Base-by-base conservation (phyloP, 164 flowering plant genomes). In the Piper betle region DNA sequence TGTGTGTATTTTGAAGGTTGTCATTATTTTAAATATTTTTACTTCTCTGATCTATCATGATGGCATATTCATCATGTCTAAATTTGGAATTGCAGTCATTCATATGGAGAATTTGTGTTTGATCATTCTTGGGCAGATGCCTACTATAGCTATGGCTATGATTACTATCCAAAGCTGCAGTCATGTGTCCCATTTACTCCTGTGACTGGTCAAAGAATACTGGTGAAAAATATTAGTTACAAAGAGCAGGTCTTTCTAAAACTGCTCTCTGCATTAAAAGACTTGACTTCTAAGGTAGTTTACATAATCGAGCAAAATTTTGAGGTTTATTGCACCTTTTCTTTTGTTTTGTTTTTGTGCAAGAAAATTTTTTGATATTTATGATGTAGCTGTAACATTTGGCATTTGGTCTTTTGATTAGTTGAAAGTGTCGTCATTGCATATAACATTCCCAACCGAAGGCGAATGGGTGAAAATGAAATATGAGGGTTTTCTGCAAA, bases 41-140 rank as follows among this genome's bases (percentile, higher is more conserved):
- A 15, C 50, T 15, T 43, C 12, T 43, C 12, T 8, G 50, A 43
- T 43, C 12, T 8, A 43, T 15, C 50, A 8, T 43, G 43, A 41
- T 41, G 43, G 43, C 20, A 2, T n/a, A 39, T 42, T 63, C 20
- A 7, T 48, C 43, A 41, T 43, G 50, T 10, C 12, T 3, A 6
- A 43, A 3, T 58, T 69, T 73, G 55, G 18, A 64, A 65, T 7
- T 80, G 78, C 96, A 92, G 98, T 82, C 95, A 92, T 70, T 92
- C 96, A 41, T 82, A 81, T 78, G 98, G 98, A 55, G 98, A 92
- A 81, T 92, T 79, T 71, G 96, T 92, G 61, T 92, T 92, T 79
- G 98, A 92, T 64, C 82, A 86, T 76, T 83, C 98, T 25, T 92
- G 96, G 98, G 96, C 96, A 7, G 84, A 87, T 78, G 96, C 93